Percentiles rank a stretch among this genome's conserved stretches.
Conservation (phyloP, 2,329 filamentous ascomycete species). For the Talaromyces sp. region DNA sequence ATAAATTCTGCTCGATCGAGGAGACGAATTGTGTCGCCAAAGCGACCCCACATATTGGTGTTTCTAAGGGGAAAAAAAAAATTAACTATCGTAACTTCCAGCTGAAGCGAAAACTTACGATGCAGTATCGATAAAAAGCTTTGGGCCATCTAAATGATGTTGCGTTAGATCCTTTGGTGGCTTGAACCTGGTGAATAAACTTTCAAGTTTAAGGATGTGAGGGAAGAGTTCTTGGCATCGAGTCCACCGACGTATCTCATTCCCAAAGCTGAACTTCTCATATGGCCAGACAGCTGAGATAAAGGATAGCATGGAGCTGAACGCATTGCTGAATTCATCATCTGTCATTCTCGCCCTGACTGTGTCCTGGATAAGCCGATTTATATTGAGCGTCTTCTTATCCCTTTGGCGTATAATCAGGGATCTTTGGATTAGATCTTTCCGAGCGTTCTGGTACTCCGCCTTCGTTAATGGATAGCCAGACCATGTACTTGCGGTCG, state of each 20-base stretch:
- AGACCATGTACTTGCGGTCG: neutral
- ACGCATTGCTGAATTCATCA: neutral
- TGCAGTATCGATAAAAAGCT: slow-evolving; percentile 4
- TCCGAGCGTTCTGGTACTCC: slow-evolving; percentile 3
- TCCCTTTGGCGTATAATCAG: neutral
- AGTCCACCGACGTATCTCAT: slow-evolving; percentile 1
- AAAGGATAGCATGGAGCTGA: slow-evolving; percentile 1
- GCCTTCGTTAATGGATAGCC: neutral
- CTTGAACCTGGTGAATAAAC: neutral
- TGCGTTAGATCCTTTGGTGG: neutral
- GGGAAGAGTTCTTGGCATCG: slow-evolving; percentile 2
- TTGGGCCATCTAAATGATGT: slow-evolving; percentile 1
- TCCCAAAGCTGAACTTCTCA: slow-evolving; percentile 5
- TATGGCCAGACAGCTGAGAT: slow-evolving; percentile 1
- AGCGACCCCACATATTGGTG: slow-evolving; percentile 1
- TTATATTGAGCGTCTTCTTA: neutral
- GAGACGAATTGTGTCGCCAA: neutral
- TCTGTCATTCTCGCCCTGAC: slow-evolving; percentile 4
- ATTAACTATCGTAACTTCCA: neutral
- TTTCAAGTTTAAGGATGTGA: slow-evolving; percentile 2
- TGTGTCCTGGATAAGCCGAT: slow-evolving; percentile 5
- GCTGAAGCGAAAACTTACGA: neutral
- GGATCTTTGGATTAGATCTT: slow-evolving; percentile 1
- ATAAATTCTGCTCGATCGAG: neutral
- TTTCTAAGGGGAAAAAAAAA: neutral